These are phyloP conservation scores for Colletotrichum tropicicola DNA, from an alignment of 2,329 filamentous ascomycete genomes.

Conservation along the genomic window DNA sequence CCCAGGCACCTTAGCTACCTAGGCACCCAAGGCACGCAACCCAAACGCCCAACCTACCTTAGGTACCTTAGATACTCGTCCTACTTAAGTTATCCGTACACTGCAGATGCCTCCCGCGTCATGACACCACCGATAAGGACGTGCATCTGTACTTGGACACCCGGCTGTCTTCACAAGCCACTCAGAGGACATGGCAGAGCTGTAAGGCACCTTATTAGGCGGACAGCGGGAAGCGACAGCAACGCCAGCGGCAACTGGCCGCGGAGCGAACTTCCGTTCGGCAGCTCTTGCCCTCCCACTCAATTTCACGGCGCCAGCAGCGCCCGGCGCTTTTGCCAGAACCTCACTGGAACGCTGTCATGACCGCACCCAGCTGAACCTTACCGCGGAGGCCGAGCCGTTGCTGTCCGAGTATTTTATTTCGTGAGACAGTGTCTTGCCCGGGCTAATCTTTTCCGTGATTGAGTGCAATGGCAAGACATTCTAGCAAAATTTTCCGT, in stretches of 20 bases:
- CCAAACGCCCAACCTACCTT: too few species aligned
- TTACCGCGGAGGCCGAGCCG: not conserved
- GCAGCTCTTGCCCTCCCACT: not conserved
- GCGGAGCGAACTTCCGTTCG: not conserved
- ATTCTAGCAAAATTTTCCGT: too few species aligned
- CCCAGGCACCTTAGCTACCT: too few species aligned
- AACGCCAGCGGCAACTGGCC: not conserved
- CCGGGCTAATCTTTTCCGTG: not conserved
- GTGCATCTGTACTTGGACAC: not conserved
- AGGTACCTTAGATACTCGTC: too few species aligned
- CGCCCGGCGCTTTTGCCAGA: not conserved
- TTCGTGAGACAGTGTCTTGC: conserved; percentile 6
- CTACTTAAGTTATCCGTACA: too few species aligned
- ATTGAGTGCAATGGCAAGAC: too few species aligned
- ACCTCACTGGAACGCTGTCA: conserved; percentile 3
- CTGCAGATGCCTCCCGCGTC: not conserved
- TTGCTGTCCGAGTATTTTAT: conserved; percentile 1
- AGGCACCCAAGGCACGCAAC: too few species aligned
- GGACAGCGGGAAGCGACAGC: not conserved
- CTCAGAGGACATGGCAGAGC: not conserved
- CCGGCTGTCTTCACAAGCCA: not conserved
- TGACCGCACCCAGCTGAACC: not conserved
- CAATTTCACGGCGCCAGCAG: not conserved
- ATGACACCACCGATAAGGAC: not conserved
- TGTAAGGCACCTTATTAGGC: not conserved